A percentile compares a stretch with the other conserved stretches of the same genome.
These are phyloP conservation scores for Trichoderma sp. DNA, from an alignment of 2,329 filamentous ascomycete genomes.

Conservation along the genomic window DNA sequence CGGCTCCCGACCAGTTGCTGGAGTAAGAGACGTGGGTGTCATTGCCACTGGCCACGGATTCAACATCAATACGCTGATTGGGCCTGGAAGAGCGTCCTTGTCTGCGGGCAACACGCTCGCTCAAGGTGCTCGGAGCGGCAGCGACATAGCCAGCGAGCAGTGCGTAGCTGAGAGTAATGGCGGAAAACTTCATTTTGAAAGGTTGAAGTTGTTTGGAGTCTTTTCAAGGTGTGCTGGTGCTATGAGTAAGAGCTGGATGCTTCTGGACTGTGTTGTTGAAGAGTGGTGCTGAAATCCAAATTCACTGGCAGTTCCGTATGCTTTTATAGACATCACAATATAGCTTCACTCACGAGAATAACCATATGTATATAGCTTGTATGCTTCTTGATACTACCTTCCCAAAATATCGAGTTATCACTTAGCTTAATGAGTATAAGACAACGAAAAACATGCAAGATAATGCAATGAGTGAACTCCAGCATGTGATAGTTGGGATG, in stretches of 20 bases:
- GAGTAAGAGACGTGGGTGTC: background rate
- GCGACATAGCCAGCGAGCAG: background rate
- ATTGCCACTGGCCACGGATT: background rate
- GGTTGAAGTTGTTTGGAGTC: background rate
- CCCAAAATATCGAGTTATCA: background rate
- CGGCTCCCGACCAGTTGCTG: constrained; percentile 11
- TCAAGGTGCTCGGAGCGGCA: background rate
- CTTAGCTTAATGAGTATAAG: background rate
- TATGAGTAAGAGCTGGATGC: background rate
- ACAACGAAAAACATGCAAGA: background rate
- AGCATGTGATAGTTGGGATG: background rate
- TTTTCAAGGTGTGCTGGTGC: background rate
- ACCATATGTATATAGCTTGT: background rate
- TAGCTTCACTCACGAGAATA: background rate
- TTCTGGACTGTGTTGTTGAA: background rate
- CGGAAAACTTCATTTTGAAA: constrained; percentile 2
- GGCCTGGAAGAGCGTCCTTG: background rate
- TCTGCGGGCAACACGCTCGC: background rate
- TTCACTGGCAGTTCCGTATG: background rate
- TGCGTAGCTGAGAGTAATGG: constrained; percentile 1
- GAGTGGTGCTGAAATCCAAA: background rate
- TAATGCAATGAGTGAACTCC: background rate
- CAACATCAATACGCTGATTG: background rate
- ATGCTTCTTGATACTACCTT: background rate
- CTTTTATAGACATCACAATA: background rate